Conservation (phyloP, 495 filamentous ascomycete genomes). For the Cairneyella variabilis region DNA sequence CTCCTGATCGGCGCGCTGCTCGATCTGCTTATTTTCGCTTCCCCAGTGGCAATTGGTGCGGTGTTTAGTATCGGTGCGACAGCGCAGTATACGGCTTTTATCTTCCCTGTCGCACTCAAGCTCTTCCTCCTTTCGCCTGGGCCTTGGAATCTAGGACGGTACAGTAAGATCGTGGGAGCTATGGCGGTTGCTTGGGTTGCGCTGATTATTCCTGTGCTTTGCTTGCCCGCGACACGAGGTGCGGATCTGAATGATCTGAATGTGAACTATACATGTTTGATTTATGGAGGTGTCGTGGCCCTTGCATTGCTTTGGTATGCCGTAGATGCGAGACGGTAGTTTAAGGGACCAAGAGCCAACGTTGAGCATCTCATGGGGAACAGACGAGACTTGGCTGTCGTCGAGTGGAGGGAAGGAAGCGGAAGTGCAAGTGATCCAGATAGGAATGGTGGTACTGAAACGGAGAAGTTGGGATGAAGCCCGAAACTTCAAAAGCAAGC, state of each 20-base stretch:
- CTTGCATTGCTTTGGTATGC: constrained; percentile 63
- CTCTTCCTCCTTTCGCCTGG: constrained; percentile 77
- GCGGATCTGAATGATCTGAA: constrained; percentile 46
- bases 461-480: too few species aligned
- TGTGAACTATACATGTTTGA: constrained; percentile 75
- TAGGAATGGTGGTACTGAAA: too few species aligned
- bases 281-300: constrained; percentile 66
- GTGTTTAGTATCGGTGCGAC: constrained; percentile 75
- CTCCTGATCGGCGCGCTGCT: constrained; percentile 56
- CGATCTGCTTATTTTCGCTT: constrained; percentile 64
- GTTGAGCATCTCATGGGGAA: constrained; percentile 38
- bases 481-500: too few species aligned
- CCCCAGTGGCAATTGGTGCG: constrained; percentile 57
- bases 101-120: constrained; percentile 66
- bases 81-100: constrained; percentile 68
- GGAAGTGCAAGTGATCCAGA: too few species aligned
- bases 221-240: constrained; percentile 54
- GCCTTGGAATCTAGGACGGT: constrained; percentile 66
- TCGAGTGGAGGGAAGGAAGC: too few species aligned
- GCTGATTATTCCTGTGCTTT: constrained; percentile 69
- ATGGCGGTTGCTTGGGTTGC: constrained; percentile 56
- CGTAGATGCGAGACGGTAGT: constrained; percentile 64
- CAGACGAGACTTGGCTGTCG: too few species aligned
- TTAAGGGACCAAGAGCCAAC: constrained; percentile 67
- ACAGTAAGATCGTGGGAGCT: constrained; percentile 53